A percentile compares a stretch with the other conserved stretches of the same genome.
Conservation (phyloP, 1,284 basidiomycete genomes). For the Ustilago trichophora region DNA sequence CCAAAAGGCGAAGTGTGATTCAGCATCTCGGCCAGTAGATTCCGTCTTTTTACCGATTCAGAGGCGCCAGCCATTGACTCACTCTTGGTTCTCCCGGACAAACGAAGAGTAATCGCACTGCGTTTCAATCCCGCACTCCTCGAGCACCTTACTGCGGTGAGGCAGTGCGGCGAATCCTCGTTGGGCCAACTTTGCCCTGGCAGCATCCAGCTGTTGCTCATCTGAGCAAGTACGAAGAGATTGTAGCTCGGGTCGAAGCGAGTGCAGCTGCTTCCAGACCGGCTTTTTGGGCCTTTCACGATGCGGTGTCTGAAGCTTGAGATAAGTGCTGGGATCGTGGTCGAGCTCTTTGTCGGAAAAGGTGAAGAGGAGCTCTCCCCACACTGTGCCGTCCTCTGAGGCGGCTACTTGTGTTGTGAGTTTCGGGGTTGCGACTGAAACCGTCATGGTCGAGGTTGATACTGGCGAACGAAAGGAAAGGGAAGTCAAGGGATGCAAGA, state of each 20-base stretch:
- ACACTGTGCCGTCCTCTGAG: not conserved
- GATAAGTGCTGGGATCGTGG: conserved; percentile 20
- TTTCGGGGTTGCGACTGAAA: no score
- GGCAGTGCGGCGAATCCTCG: conserved; percentile 24
- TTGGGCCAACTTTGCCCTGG: conserved; percentile 1
- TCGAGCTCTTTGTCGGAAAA: conserved; percentile 18
- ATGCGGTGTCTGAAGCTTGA: conserved; percentile 13
- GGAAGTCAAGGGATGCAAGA: no score
- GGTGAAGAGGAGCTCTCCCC: conserved; percentile 30
- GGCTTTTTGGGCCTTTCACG: conserved; percentile 20
- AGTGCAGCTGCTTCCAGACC: conserved; percentile 24
- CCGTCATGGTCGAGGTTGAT: no score
- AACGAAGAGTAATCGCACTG: conserved; percentile 22
- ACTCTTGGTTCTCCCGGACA: conserved; percentile 16
- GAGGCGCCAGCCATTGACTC: no score
- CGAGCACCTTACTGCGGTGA: conserved; percentile 8
- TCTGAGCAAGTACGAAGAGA: conserved; percentile 2
- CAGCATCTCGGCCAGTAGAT: no score
- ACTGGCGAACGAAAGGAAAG: no score
- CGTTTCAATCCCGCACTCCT: conserved; percentile 14
- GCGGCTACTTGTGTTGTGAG: no score
- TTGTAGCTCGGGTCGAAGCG: conserved; percentile 14
- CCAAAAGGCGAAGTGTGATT: no score
- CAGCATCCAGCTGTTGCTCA: not conserved
- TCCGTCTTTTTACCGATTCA: no score